Evolutionary conservation across 2,329 filamentous ascomycete species (phyloP).

Genomic region (Pyricularia pennisetigena): DNA sequence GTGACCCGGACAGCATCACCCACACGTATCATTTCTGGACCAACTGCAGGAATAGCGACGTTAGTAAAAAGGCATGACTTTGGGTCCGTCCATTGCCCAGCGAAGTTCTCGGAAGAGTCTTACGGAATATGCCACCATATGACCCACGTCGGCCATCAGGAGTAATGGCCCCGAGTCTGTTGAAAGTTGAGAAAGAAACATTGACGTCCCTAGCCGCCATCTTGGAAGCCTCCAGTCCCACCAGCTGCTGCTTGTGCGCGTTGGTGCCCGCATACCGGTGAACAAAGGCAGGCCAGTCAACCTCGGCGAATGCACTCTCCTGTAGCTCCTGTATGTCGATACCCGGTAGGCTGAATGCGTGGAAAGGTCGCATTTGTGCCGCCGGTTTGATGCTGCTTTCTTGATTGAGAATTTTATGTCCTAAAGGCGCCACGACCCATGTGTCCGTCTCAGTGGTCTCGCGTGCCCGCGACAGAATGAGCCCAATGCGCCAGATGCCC

Average conservation of each 20-base stretch:
- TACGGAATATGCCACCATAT: slow-evolving; percentile 20
- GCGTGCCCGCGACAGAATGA: slow-evolving; percentile 14
- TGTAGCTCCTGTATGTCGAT: slow-evolving; percentile 14
- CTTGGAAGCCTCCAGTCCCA: slow-evolving; percentile 27
- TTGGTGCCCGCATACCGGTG: slow-evolving; percentile 8
- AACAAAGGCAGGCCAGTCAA: slow-evolving; percentile 19
- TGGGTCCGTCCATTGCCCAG: background rate
- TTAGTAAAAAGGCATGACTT: background rate
- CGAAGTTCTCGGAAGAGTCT: background rate
- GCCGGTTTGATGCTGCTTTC: slow-evolving; percentile 12
- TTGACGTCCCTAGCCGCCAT: slow-evolving; percentile 24
- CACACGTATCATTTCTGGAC: slow-evolving; percentile 23
- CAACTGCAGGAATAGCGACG: slow-evolving; percentile 9
- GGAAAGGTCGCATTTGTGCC: slow-evolving; percentile 23
- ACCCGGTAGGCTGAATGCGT: slow-evolving; percentile 24
- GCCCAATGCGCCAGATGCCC: slow-evolving; percentile 23
- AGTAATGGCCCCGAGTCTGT: slow-evolving; percentile 12
- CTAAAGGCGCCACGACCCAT: slow-evolving; percentile 20
- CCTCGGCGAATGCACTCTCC: slow-evolving; percentile 15
- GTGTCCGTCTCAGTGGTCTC: slow-evolving; percentile 8
- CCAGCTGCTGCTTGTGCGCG: slow-evolving; percentile 11
- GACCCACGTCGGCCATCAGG: slow-evolving; percentile 7
- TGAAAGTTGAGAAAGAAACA: slow-evolving; percentile 23
- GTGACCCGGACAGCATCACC: slow-evolving; percentile 23
- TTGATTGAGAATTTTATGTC: slow-evolving; percentile 15